Base-by-base conservation (phyloP, 73 alveolate species). In the Strombidium stylifer region DNA sequence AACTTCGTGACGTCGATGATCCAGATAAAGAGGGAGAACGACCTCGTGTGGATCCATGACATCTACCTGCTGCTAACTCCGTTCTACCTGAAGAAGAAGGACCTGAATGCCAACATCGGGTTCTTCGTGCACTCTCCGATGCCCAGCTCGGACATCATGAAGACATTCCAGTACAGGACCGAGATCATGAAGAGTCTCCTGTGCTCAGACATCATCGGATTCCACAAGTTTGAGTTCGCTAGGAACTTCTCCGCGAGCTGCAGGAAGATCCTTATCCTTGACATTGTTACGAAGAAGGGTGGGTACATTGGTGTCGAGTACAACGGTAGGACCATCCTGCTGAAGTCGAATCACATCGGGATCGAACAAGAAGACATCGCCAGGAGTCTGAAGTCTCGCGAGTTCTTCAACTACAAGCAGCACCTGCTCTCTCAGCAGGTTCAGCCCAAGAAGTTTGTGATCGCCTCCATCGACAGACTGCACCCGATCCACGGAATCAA, bases 141-240 rank as follows among this genome's bases (percentile, higher is more conserved):
- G 44, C 93, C 93, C 15, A 40, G 74, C 39, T 40, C 76, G 24
- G 93, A 81, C 36, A 64, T 81, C 31, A 64, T 45, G 37, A 59
- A 82, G 35, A 56, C 74, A 66, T 61, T 74, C 30, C 93, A 87
- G n/a, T 58, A 52, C 47, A 59, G 93, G 65, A 74, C 73, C 23
- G 82, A 57, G 19, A 61, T 81, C 24, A 34, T 81, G 32, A 79
- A 74, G 32, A 41, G 84, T 11, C 46, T 81, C 24, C 53, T 79
- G 31, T 61, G 77, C 51, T 86, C 94, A 48, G 93, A 88, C 77
- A 72, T 87, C 40, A 90, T 90, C 11, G 96, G 96, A 15, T 90
- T 90, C 61, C 98, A 90, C 45, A 73, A 52, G 56, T 90, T 82
- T 54, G 92, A 58, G 26, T 68, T 86, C 52, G 98, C 98, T 6